Base-by-base conservation (phyloP, 495 filamentous ascomycete genomes). In the Podospora conica region DNA sequence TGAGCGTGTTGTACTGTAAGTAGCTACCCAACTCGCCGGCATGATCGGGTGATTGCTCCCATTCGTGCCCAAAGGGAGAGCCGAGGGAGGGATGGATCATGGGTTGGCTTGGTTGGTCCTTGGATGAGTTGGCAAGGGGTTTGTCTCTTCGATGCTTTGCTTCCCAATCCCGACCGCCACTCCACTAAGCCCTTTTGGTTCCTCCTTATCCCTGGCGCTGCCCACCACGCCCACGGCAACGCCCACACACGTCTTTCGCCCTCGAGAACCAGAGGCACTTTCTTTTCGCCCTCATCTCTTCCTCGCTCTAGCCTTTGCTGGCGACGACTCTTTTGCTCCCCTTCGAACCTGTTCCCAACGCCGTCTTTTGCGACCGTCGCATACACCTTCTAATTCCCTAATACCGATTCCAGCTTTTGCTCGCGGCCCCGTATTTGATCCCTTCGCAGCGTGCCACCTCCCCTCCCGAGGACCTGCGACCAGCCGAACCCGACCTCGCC, bases 11-110 rank as follows among this genome's bases (percentile, higher is more conserved):
- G 54, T 57, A 10, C 55, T 57, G 55, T 31, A 21, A 20, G 48
- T 56, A 18, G 40, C 6, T n/a, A 48, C 40, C 40, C 40, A 48
- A 48, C 40, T 6, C 1, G 40, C 40, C 18, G 6, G 15, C 33
- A 40, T 18, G 18, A 15, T 40, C 12, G 29, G 29, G 29, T 31
- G 10, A 10, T 64, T 25, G 61, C 61, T 54, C 60, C 53, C 56
- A 55, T 64, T 64, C 63, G 55, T 33, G 62, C 62, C 62, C 62
- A n/a, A n/a, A n/a, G n/a, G n/a, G n/a, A n/a, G 33, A 53, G 62
- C 31, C 33, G 56, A 25, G 62, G 24, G 54, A n/a, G n/a, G n/a
- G n/a, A n/a, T n/a, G n/a, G n/a, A n/a, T n/a, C n/a, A n/a, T 7
- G 40, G 33, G 40, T 48, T 48, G 40, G 29, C 40, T 48, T 48